Base-by-base conservation (phyloP, 176 grass and related monocot genomes). In the Carex kokanica region DNA sequence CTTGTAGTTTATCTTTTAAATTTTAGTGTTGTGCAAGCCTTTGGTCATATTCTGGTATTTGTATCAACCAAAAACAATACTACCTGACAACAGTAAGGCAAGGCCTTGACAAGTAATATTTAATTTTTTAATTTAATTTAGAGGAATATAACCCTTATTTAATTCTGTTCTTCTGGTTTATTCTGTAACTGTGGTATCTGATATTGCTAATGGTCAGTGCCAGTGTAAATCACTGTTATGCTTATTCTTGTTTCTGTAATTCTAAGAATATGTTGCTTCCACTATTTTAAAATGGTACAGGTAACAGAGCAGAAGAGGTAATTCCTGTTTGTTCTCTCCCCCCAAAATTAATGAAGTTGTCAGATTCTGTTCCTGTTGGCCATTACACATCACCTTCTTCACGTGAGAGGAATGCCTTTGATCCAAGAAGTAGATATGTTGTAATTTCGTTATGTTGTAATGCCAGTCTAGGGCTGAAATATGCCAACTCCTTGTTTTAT, bases 271-370 rank as follows among this genome's bases (percentile, higher is more conserved):
- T 77, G 14, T 55, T 31, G 2, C 15, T 23, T 55, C 47, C 10
- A 8, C 2, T 17, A 31, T 56, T 78, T 78, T 54, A 78, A 27
- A 78, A 56, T 78, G 53, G 24, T 31, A 32, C 73, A 78, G 73
- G 51, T 78, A 56, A 55, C 73, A 74, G 72, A 75, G 47, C 47
- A 75, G 41, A 73, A 45, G 51, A 56, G 73, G 73, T 16, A 56
- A 55, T 21, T 78, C 0, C 1, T 47, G 45, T 78, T 78, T 78
- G 24, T 56, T 56, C 52, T 18, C 53, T 56, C 51, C 53, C 73
- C 5, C 73, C 24, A 15, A 78, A 55, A 78, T 78, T 56, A 78
- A 55, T 78, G 49, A 78, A 1, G 24, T 17, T 56, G 73, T 78
- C 73, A 77, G 73, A 77, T 31, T 17, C 21, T 77, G 73, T 54